These are phyloP conservation scores for Immersiella caudata DNA, from an alignment of 495 filamentous ascomycete genomes.

Conservation along the genomic window DNA sequence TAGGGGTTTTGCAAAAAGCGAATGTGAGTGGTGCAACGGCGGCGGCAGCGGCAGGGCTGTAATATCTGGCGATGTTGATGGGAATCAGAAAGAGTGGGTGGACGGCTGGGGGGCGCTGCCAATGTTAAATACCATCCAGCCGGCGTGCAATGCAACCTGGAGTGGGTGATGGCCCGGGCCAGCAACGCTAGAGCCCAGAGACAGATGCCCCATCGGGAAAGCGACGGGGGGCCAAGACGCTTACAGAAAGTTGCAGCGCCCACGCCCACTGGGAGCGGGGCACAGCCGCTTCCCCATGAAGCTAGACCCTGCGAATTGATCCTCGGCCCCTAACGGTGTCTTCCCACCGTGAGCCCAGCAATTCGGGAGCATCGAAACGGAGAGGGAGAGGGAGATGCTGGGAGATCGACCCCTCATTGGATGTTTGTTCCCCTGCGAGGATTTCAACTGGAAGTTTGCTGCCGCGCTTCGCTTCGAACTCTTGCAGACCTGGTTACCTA, in stretches of 20 bases:
- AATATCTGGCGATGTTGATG: conserved; percentile 35
- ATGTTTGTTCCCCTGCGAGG: background rate
- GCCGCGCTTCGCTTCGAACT: no score
- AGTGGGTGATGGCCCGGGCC: conserved; percentile 11
- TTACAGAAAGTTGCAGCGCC: conserved; percentile 23
- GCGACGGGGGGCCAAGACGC: conserved; percentile 21
- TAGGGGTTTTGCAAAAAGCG: conserved; percentile 51
- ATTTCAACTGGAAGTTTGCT: background rate
- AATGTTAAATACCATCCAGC: conserved; percentile 41
- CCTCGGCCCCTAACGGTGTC: background rate
- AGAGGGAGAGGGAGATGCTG: background rate
- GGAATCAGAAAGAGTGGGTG: conserved; percentile 33
- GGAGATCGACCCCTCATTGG: background rate
- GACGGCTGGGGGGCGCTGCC: conserved; percentile 36
- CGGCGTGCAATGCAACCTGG: conserved; percentile 18
- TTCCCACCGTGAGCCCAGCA: background rate
- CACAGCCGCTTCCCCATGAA: conserved; percentile 12
- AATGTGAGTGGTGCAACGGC: conserved; percentile 47
- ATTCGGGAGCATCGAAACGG: background rate
- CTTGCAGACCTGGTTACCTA: background rate
- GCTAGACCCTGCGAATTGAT: background rate
- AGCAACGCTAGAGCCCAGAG: conserved; percentile 11
- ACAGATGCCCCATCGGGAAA: conserved; percentile 31
- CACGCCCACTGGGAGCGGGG: conserved; percentile 13
- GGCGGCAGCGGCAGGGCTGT: conserved; percentile 42